A percentile compares a stretch with the other conserved stretches of the same genome.
Conservation (phyloP, 495 filamentous ascomycete species). For the Talaromyces stipitatus region DNA sequence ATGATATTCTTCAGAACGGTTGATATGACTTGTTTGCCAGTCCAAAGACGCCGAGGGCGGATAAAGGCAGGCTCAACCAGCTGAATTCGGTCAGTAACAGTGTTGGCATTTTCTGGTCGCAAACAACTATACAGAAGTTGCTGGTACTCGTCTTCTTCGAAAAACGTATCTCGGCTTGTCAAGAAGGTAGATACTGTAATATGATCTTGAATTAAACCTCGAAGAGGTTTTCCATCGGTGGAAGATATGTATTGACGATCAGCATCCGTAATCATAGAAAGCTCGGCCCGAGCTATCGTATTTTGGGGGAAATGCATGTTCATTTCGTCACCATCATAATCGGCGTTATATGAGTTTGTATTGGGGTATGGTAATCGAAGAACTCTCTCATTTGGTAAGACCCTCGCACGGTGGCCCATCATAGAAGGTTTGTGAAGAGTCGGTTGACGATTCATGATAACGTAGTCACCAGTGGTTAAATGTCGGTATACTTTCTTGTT, state of each 20-base stretch:
- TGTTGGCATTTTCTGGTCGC: slow-evolving; percentile 82
- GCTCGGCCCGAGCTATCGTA: slow-evolving; percentile 87
- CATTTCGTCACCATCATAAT: slow-evolving; percentile 99
- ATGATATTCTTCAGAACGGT: slow-evolving; percentile 89
- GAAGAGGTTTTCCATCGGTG: slow-evolving; percentile 86
- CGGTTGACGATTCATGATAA: slow-evolving; percentile 99
- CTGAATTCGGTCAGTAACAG: slow-evolving; percentile 60
- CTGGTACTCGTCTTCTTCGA: slow-evolving; percentile 81
- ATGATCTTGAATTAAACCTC: slow-evolving; percentile 98
- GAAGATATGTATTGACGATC: slow-evolving; percentile 95
- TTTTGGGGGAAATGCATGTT: slow-evolving; percentile 99
- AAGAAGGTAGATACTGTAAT: slow-evolving; percentile 89
- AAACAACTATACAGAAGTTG: slow-evolving; percentile 86
- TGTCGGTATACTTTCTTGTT: slow-evolving; percentile 98
- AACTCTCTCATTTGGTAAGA: slow-evolving; percentile 88
- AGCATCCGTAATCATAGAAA: slow-evolving; percentile 85
- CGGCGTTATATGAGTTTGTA: slow-evolving; percentile 97
- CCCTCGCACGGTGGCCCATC: slow-evolving; percentile 92
- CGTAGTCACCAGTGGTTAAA: slow-evolving; percentile 90
- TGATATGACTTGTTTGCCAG: slow-evolving; percentile 95
- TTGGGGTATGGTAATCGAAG: slow-evolving; percentile 99
- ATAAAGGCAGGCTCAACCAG: slow-evolving; percentile 72
- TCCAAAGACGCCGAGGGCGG: slow-evolving; percentile 81
- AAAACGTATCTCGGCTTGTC: slow-evolving; percentile 89
- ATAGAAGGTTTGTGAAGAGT: slow-evolving; percentile 99